phyloP scores from a whole-genome alignment of 805 yeast species.

The Metschnikowia corniflorae region DNA sequence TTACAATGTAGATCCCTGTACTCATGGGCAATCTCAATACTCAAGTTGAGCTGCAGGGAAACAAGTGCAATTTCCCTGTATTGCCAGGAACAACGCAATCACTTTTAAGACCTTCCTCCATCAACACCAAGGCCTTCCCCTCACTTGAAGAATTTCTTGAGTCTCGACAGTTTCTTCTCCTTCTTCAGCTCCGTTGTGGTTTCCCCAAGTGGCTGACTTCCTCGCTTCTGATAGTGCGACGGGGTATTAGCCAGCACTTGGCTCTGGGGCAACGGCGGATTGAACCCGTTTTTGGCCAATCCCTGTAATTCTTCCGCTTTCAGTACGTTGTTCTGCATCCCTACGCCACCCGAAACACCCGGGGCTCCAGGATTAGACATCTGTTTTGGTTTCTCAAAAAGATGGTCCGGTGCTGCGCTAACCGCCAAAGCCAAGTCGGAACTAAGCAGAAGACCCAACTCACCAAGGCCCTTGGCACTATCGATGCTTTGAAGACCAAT shows the following conservation, averaged over 20 bases:
- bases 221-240: conserved; percentile 14
- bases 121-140: neutral
- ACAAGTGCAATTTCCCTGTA: no score
- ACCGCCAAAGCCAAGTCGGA: conserved; percentile 12
- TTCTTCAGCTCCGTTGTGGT: conserved; percentile 10
- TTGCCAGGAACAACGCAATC: no score
- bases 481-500: conserved; percentile 43
- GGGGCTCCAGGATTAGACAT: neutral
- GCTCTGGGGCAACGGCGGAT: conserved; percentile 1
- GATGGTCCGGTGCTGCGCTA: conserved; percentile 18
- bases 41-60: no score
- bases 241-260: conserved; percentile 8
- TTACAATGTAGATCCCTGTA: no score
- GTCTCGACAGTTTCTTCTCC: conserved; percentile 19
- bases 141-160: conserved; percentile 18
- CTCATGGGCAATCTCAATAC: no score
- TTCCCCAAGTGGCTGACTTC: conserved; percentile 14
- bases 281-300: neutral
- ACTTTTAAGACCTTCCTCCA: no score
- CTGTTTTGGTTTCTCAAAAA: conserved; percentile 12
- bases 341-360: neutral
- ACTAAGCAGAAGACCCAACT: conserved; percentile 35
- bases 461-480: conserved; percentile 31
- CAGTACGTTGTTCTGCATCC: no score
- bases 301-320: no score